phyloP scores from a whole-genome alignment of 139 green algal genomes.

The Chlorella sorokiniana region DNA sequence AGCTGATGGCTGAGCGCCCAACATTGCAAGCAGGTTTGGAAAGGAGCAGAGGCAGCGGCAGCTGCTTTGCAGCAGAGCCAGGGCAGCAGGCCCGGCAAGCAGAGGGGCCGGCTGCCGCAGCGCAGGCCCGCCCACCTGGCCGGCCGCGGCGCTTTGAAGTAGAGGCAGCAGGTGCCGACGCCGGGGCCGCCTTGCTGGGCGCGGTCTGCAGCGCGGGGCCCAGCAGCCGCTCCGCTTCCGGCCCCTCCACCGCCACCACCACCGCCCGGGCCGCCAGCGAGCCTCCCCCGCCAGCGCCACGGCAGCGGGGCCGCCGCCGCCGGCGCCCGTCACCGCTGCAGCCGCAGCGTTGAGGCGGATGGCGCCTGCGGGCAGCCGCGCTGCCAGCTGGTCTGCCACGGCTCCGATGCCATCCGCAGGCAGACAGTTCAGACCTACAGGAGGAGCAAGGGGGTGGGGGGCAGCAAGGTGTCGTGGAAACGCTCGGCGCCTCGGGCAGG shows the following conservation, averaged over 20 bases:
- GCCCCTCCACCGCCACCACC: conserved; percentile 86
- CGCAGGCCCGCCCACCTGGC: conserved; percentile 8
- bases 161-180: conserved; percentile 90
- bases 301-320: conserved; percentile 6
- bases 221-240: conserved; percentile 74
- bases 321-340: conserved; percentile 8
- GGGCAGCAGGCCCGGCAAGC: too few species aligned
- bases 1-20: too few species aligned
- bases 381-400: conserved; percentile 80
- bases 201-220: conserved; percentile 43
- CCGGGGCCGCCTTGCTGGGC: conserved; percentile 61
- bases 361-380: conserved; percentile 41
- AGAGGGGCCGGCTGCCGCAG: not conserved
- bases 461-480: not conserved
- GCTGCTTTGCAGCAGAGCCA: too few species aligned
- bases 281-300: conserved; percentile 57
- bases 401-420: conserved; percentile 89
- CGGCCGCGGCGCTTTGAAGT: conserved; percentile 64
- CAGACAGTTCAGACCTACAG: conserved; percentile 86
- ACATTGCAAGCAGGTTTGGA: too few species aligned
- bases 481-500: conserved; percentile 28
- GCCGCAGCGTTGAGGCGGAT: conserved; percentile 61
- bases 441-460: not conserved
- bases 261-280: conserved; percentile 69
- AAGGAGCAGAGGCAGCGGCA: too few species aligned